phyloP scores from a whole-genome alignment of 2,329 filamentous ascomycete genomes.

The Fusarium pininemorale region DNA sequence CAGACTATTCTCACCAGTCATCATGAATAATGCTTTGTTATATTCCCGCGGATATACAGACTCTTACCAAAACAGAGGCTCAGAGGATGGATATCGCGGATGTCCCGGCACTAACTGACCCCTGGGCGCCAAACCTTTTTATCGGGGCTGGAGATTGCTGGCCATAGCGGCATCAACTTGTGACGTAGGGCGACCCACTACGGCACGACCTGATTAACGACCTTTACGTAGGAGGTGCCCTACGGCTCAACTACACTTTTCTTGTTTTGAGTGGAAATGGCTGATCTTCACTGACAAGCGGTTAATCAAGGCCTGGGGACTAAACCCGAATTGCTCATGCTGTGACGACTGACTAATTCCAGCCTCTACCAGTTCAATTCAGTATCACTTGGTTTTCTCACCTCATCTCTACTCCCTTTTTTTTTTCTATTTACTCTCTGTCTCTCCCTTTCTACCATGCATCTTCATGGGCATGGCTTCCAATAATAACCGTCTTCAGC shows the following conservation, averaged over 20 bases:
- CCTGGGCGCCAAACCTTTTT: not conserved
- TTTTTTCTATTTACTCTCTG: not conserved
- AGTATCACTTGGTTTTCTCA: not conserved
- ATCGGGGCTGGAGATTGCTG: conserved; percentile 15
- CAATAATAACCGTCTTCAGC: conserved; percentile 26
- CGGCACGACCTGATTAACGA: not conserved
- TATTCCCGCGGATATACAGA: not conserved
- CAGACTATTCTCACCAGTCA: not conserved
- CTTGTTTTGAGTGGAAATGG: not conserved
- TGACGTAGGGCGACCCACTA: conserved; percentile 10
- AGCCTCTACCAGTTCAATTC: not conserved
- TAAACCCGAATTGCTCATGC: not conserved
- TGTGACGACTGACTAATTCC: conserved; percentile 33
- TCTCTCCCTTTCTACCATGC: conserved; percentile 12
- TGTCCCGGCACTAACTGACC: not conserved
- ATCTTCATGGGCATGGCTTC: conserved; percentile 33
- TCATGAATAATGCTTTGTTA: not conserved
- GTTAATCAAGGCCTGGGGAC: conserved; percentile 6
- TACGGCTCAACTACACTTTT: not conserved
- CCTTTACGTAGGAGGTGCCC: conserved; percentile 3
- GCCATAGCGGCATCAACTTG: not conserved
- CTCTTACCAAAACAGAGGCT: not conserved
- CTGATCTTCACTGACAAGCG: conserved; percentile 1
- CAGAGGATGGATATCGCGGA: not conserved
- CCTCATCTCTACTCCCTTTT: not conserved